Conservation (phyloP, 306 rosid genomes). For the Gillenia trifoliata region DNA sequence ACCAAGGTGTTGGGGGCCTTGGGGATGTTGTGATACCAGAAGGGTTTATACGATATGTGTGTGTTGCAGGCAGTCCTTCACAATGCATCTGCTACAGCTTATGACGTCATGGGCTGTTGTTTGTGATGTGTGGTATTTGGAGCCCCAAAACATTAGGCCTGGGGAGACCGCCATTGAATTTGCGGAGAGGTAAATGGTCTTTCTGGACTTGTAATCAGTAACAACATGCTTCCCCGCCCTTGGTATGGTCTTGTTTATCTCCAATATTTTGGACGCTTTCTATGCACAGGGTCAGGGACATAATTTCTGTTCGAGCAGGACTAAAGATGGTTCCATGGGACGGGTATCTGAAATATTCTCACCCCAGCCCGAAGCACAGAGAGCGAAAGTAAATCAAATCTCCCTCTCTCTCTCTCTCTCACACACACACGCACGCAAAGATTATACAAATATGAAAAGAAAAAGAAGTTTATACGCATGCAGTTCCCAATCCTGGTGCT, state of each 20-base stretch:
- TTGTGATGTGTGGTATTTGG: constrained; percentile 98
- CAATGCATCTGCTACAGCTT: constrained; percentile 87
- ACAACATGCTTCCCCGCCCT: not conserved
- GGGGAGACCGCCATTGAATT: constrained; percentile 95
- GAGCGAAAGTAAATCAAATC: constrained; percentile 57
- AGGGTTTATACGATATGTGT: not conserved
- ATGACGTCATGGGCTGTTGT: constrained; percentile 99
- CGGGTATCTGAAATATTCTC: constrained; percentile 92
- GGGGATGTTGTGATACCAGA: not conserved
- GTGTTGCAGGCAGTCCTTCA: constrained; percentile 87
- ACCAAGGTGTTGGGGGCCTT: not conserved
- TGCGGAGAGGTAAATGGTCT: constrained; percentile 71
- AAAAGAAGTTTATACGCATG: not conserved
- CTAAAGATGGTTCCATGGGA: constrained; percentile 97
- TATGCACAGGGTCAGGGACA: constrained; percentile 78
- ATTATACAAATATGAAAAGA: not conserved
- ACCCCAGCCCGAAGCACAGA: constrained; percentile 88
- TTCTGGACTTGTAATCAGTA: not conserved
- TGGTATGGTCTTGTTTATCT: not conserved
- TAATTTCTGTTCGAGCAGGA: constrained; percentile 85
- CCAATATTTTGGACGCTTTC: constrained; percentile 7
- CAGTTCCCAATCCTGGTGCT: not conserved
- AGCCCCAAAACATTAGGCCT: constrained; percentile 79
- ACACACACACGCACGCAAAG: too few species aligned
- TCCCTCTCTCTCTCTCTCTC: too few species aligned